Conservation (phyloP, 805 yeast species). For the Pichia gijzeniarum region DNA sequence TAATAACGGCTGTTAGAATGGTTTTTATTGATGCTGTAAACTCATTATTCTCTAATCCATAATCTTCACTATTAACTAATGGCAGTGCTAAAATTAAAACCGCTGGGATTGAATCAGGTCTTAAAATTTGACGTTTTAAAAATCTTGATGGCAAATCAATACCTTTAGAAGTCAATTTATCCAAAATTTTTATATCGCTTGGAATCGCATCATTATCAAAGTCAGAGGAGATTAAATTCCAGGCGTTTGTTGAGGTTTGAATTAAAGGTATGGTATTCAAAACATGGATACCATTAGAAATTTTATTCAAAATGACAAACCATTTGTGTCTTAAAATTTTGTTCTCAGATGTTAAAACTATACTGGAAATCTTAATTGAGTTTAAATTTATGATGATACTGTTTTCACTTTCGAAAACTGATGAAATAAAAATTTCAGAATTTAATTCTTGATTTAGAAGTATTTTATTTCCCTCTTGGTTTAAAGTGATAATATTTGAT, state of each 20-base stretch:
- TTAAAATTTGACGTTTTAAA: slow-evolving; percentile 34
- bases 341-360: slow-evolving; percentile 17
- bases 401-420: slow-evolving; percentile 19
- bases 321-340: slow-evolving; percentile 25
- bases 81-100: slow-evolving; percentile 24
- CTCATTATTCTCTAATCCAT: slow-evolving; percentile 17
- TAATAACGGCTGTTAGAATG: slow-evolving; percentile 11
- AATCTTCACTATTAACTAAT: slow-evolving; percentile 17
- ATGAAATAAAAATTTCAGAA: slow-evolving; percentile 18
- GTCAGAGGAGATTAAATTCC: slow-evolving; percentile 34
- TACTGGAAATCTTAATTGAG: slow-evolving; percentile 21
- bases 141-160: slow-evolving; percentile 37
- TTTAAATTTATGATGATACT: slow-evolving; percentile 22
- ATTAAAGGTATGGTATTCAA: slow-evolving; percentile 28
- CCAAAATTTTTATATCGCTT: slow-evolving; percentile 32
- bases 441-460: slow-evolving; percentile 16
- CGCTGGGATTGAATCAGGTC: slow-evolving; percentile 31
- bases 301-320: slow-evolving; percentile 22
- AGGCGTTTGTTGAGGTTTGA: slow-evolving; percentile 46
- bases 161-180: slow-evolving; percentile 32
- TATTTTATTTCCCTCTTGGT: slow-evolving; percentile 15
- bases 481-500: slow-evolving; percentile 18
- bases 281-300: slow-evolving; percentile 1
- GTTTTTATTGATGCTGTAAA: slow-evolving; percentile 17
- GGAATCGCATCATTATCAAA: slow-evolving; percentile 31